Base-by-base conservation (phyloP, 2,329 filamentous ascomycete genomes). In the Lecanicillium sp. region DNA sequence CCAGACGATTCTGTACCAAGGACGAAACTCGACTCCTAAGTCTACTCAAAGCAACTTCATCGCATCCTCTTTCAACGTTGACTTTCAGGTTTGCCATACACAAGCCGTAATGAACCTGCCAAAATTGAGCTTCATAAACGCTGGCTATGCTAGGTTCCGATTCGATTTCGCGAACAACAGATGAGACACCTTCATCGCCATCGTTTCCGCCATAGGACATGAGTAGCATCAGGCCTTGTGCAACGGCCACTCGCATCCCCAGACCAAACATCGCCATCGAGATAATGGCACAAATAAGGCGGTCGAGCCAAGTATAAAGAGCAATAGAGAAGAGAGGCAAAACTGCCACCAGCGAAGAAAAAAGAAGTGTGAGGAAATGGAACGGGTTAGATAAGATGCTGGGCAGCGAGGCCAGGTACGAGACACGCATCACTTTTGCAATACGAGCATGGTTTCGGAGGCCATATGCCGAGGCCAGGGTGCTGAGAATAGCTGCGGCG, bases 101-200 rank as follows among this genome's bases (percentile, higher is more conserved):
- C 29, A 96, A 70, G 2, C 90, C 89, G 57, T 96, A 95, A 62
- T 98, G 92, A 12, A 95, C 92, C 65, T 98, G 92, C 92, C 92
- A 98, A 60, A 98, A 95, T 55, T 88, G 81, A 2, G 89, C 90
- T 53, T 95, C 89, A 42, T 95, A 86, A 33, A 98, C 79, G 2
- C 74, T 73, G 32, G 75, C 74, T 18, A 96, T 79, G 40, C 75
- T 73, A 2, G 84, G 78, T 51, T 95, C 88, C 2, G 79, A 73
- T 57, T 88, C 82, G 37, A 98, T 89, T 57, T 94, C 87, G 40
- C 77, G 75, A 51, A 95, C 70, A n/a, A 95, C 81, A 16, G 82
- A 79, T 4, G 77, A 71, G 2, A 92, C 79, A 4, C 76, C 64
- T 29, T 55, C 57, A 35, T 63, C 60, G 25, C 58, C 59, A 34